Conservation (phyloP, 192 early-diverging fungal genomes). For the Coemansia sp. region DNA sequence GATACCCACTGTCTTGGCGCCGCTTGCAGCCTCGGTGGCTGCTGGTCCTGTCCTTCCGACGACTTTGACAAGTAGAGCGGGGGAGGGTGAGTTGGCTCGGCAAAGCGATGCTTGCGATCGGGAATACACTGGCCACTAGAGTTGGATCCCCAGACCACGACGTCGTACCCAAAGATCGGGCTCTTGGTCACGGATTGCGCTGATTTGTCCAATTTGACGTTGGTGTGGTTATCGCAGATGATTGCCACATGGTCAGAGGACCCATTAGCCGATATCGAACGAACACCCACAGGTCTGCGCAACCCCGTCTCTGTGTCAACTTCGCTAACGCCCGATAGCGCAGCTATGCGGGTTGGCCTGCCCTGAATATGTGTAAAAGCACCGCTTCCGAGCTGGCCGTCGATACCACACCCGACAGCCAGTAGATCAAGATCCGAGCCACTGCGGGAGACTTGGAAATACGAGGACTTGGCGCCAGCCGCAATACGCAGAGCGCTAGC, state of each 20-base stretch:
- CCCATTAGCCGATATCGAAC: slow-evolving; percentile 14
- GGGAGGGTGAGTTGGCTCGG: slow-evolving; percentile 22
- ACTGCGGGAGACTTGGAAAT: slow-evolving; percentile 17
- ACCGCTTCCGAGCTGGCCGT: slow-evolving; percentile 42
- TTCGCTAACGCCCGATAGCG: slow-evolving; percentile 23
- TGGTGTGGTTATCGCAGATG: slow-evolving; percentile 38
- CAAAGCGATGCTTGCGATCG: slow-evolving; percentile 34
- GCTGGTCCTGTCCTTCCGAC: background rate
- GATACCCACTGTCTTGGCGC: slow-evolving; percentile 43
- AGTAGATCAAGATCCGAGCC: slow-evolving; percentile 11
- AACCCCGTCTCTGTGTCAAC: background rate
- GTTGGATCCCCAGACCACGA: slow-evolving; percentile 45
- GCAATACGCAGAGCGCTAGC: slow-evolving; percentile 25
- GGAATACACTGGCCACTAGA: slow-evolving; percentile 34
- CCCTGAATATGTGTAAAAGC: slow-evolving; percentile 38
- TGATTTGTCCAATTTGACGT: slow-evolving; percentile 29
- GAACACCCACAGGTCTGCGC: slow-evolving; percentile 24
- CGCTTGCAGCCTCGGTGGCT: slow-evolving; percentile 21
- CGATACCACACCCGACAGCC: slow-evolving; percentile 37
- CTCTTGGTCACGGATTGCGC: slow-evolving; percentile 9
- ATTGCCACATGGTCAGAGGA: slow-evolving; percentile 26
- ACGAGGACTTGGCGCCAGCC: slow-evolving; percentile 34
- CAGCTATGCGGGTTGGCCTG: background rate
- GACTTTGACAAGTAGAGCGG: slow-evolving; percentile 11
- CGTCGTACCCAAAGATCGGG: slow-evolving; percentile 40